Base-by-base conservation (phyloP, 495 filamentous ascomycete species). In the Parathielavia appendiculata region DNA sequence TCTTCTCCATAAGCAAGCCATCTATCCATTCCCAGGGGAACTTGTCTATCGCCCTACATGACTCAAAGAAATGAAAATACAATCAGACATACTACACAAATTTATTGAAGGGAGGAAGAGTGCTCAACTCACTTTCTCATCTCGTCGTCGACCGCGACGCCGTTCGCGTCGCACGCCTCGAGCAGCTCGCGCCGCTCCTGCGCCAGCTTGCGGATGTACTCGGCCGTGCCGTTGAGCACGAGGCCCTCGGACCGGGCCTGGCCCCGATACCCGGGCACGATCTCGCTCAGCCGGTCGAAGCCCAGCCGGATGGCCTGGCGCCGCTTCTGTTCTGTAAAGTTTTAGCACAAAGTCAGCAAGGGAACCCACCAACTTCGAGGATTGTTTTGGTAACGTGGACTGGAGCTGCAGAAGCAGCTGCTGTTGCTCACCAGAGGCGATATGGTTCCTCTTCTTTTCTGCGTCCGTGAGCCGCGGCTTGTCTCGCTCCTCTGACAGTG, bases 401-500 rank as follows among this genome's bases (percentile, higher is more conserved):
- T 17, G 35, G 20, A 40, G n/a, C 36, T 17, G 19, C 12, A 51
- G 22, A 0, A 11, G 2, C 3, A 3, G 13, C 20, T 26, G 38
- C 26, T 20, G 46, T 7, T 16, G 22, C 63, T 38, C 63, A 81
- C 79, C 79, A 1, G 88, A 91, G 10, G 83, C 83, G 62, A 95
- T 93, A 67, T 96, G 91, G 63, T 96, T 96, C 59, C 83, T 83
- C 73, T 93, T 95, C 77, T 93, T 95, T 69, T 95, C 87, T 58
- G 87, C 81, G 54, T 92, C 89, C 4, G 87, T 90, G 55, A 95
- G 77, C 19, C 90, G 84, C n/a, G 88, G 87, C 63, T 84, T 86
- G 13, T 51, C 32, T 20, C 17, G 9, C 17, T 4, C 32, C 19
- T 8, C 34, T 0, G 19, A 22, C 16, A 19, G 12, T 8, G 14